Base-by-base conservation (phyloP, 176 grass and related monocot genomes). In the maize (Zea mays) region DNA sequence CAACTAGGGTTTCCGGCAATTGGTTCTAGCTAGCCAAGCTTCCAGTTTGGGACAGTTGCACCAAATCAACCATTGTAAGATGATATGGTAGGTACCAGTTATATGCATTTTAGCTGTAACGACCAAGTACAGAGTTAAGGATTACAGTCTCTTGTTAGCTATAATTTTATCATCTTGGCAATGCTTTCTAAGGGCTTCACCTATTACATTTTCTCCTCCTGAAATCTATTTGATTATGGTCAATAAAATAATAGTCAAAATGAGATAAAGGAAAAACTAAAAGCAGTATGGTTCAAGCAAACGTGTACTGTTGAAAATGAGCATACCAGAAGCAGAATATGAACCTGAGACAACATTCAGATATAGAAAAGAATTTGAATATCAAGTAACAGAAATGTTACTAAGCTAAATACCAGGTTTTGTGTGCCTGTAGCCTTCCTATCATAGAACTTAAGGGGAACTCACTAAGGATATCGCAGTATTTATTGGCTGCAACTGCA, bases 271-370 rank as follows among this genome's bases (percentile, higher is more conserved):
- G 2, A 52, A 50, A 37, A 15, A 1, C 34, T 10, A 69, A 6
- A 84, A 6, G 57, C 17, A 55, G 34, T 54, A 54, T 16, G 19
- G 0, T 56, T 19, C 63, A 84, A 27, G 38, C 9, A 59, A 69
- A 51, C 37, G 16, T 55, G 27, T 83, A 9, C 37, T 67, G n/a
- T 15, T 19, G 9, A 2, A 78, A 71, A 72, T 20, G 35, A 78
- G 19, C n/a, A 43, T 15, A 38, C 38, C 19, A 68, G 35, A 88
- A 75, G 47, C 2, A 46, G 69, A 44, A 15, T 10, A 83, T 56
- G 5, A 10, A 46, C 16, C 54, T 58, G 14, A 54, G 4, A 37
- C 9, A 65, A 73, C 11, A 16, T 10, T 42, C 19, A 14, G 4
- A 73, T 15, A 72, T 7, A 58, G 5, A 72, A 16, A 82, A 65